Evolutionary conservation across 192 early-diverging fungal species (phyloP).

Genomic region (Backusella tarrabulga): DNA sequence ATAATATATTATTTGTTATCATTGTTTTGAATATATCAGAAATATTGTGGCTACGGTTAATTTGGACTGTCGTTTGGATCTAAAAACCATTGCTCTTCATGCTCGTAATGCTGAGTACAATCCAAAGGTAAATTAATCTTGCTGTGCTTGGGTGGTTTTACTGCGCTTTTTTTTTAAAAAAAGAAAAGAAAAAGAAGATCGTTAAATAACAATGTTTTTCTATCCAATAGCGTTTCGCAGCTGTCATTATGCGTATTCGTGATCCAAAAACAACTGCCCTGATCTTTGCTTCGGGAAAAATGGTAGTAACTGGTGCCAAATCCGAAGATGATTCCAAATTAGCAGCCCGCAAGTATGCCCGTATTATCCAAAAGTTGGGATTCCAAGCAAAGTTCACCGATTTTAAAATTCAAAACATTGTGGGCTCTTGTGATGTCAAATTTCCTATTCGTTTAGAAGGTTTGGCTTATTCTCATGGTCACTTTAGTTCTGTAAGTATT

Average conservation of each 20-base stretch:
- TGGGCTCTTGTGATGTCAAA: conserved; percentile 98
- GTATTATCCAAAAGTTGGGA: conserved; percentile 98
- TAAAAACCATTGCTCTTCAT: conserved; percentile 98
- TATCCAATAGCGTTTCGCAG: conserved; percentile 89
- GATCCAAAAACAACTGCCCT: conserved; percentile 99
- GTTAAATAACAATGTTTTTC: not conserved
- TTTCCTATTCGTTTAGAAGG: conserved; percentile 99
- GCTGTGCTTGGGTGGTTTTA: not conserved
- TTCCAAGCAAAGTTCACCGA: conserved; percentile 97
- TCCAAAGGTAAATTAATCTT: conserved; percentile 79
- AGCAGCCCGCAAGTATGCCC: conserved; percentile 97
- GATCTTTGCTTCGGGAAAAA: conserved; percentile 99
- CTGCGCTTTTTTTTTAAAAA: conserved; percentile 17
- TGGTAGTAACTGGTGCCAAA: conserved; percentile 98
- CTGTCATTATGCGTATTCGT: conserved; percentile 99
- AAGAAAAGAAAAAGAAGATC: not conserved
- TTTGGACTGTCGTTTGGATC: conserved; percentile 92
- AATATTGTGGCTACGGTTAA: conserved; percentile 99
- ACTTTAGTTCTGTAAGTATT: conserved; percentile 80
- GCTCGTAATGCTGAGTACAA: conserved; percentile 99
- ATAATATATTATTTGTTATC: not conserved
- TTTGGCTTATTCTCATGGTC: conserved; percentile 89
- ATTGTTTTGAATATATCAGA: conserved; percentile 42
- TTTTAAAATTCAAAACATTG: conserved; percentile 99
- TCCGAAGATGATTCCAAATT: conserved; percentile 97